Percentiles rank a stretch among this genome's conserved stretches.
Conservation (phyloP, 2,329 filamentous ascomycete species). For the Aureobasidium sp. region DNA sequence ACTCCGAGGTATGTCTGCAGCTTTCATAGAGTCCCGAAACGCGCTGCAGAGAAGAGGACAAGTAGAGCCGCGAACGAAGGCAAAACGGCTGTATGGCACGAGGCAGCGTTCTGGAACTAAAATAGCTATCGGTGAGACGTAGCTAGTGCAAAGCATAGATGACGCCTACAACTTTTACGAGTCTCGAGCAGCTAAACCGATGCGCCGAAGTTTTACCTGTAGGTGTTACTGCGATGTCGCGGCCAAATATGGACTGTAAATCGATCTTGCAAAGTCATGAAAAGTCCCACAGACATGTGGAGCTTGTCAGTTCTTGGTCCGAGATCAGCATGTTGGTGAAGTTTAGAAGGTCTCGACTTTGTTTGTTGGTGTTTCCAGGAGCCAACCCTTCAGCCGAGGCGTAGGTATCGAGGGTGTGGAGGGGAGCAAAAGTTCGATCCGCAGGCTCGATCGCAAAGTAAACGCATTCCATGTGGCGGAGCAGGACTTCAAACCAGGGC, state of each 20-base stretch:
- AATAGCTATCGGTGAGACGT: not conserved
- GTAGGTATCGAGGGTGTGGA: not conserved
- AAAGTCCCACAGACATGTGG: not conserved
- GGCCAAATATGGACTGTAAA: not conserved
- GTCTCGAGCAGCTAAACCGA: not conserved
- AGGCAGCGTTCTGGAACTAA: not conserved
- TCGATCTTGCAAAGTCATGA: not conserved
- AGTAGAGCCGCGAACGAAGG: not conserved
- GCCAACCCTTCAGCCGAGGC: not conserved
- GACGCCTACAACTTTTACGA: slow-evolving; percentile 10
- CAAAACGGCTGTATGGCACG: not conserved
- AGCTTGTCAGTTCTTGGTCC: not conserved
- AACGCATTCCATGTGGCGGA: not conserved
- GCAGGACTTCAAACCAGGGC: not conserved
- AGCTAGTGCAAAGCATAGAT: not conserved
- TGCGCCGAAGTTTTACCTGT: not conserved
- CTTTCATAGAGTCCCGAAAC: not conserved
- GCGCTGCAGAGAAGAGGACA: not conserved
- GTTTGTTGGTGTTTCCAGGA: too few relatives aligned
- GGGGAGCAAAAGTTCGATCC: slow-evolving; percentile 4
- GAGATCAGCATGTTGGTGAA: not conserved
- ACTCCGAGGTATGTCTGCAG: not conserved
- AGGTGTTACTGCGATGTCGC: not conserved
- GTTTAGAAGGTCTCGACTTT: not conserved
- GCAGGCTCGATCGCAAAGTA: slow-evolving; percentile 2